Evolutionary conservation across 169 alveolate species (phyloP), one percentile per base, ranked within the genome.

Genomic region (Perkinsus olseni): DNA sequence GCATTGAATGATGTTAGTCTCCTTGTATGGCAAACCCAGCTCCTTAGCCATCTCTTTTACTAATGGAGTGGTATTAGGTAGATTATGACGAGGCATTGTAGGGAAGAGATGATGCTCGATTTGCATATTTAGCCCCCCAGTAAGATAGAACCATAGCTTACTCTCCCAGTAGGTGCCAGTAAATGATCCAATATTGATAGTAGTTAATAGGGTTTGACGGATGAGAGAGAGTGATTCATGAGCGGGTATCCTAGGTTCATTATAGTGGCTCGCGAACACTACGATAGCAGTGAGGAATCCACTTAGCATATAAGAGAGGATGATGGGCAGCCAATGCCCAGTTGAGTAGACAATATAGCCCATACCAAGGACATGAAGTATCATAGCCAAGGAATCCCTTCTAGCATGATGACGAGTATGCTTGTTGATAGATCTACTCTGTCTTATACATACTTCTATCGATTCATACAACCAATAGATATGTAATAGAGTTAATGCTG

Each of bases 101-200:
- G 93, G 93, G n/a, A 91, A 91, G 31, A 91, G 74, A 51, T 91
- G 93, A 37, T 91, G 93, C 93, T 91, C 93, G 38, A 91, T 39
- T 31, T 91, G 93, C 74, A 51, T 91, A 51, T 91, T 91, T 38
- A 91, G 74, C 0, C 93, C 93, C 0, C 93, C 93, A 21, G 93
- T 91, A 11, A 91, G 74, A 48, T 62, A 91, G 38, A 91, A 91
- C 93, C 93, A 91, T 17, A 21, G 3, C 40, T 45, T 37, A 4
- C 39, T 62, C 74, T 91, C 93, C 38, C 34, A 24, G 0, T 28
- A 0, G 13, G 93, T 91, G 8, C 39, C 40, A 48, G 82, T 39
- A 34, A 91, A 91, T 17, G 93, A 91, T 0, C 39, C 74, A 24
- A 91, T 91, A 51, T 91, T 91, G 74, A 48, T 48, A 28, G 62